Base-by-base conservation (phyloP, 352 stramenopile genomes). In the Phytophthora citricola region DNA sequence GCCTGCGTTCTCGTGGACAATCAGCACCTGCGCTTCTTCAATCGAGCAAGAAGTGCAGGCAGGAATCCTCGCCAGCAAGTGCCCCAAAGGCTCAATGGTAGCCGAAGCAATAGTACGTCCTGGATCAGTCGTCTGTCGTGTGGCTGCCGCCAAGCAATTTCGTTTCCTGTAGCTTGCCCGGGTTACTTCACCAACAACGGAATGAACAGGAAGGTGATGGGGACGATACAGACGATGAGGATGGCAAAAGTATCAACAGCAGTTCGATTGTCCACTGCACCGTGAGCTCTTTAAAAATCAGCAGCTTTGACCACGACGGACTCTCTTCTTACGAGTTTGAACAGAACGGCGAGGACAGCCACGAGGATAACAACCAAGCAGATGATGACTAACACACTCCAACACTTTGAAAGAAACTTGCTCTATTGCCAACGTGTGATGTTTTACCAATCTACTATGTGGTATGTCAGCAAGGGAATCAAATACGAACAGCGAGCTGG, bases 1-100 rank as follows among this genome's bases (percentile, higher is more conserved):
- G 83, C 76, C 27, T 91, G 83, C 36, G 62, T 91, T 34, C 60
- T 93, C 17, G 77, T 92, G n/a, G 85, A 93, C 38, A 70, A 72
- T n/a, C 78, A 88, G 46, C 71, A 72, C 22, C 73, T 92, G 20
- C 59, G 71, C 2, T 79, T 85, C 26, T 75, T 92, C 40, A 92
- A 92, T 58, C 70, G 77, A 10, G 74, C 73, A 22, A 57, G 57
- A 45, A 66, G 56, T 17, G 51, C 54, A 26, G 56, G 45, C 11
- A 54, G 45, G 32, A 63, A 55, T 5, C 64, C 67, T 2, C 54
- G 69, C 11, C 43, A 83, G n/a, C 67, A 78, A 14, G 49, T 51
- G 34, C 36, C 58, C 22, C 12, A 38, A 27, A 59, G 26, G 4
- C 41, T 41, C 20, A 60, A 32, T 47, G 41, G 41, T 32, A 66